Evolutionary conservation across 352 stramenopile species (phyloP).

Genomic region (Thalassiosira hispida): DNA sequence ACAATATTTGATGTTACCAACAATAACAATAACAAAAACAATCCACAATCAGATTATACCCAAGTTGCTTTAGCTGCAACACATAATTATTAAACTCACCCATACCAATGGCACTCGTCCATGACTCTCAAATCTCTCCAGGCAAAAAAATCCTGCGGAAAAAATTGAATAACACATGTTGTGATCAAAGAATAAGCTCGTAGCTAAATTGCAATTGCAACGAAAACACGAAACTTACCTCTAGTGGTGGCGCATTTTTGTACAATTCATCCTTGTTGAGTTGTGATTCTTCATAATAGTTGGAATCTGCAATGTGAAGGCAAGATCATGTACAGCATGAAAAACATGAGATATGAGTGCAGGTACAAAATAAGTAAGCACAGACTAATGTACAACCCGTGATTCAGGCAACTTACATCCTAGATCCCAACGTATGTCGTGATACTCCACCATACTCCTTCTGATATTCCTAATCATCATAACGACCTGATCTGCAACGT

Average conservation of each 20-base stretch:
- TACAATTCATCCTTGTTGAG: too few relatives aligned
- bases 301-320: too few relatives aligned
- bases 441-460: constrained; percentile 47
- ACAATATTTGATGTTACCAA: too few relatives aligned
- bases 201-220: neutral
- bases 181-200: neutral
- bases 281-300: too few relatives aligned
- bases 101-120: constrained; percentile 60
- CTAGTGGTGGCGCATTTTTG: too few relatives aligned
- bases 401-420: constrained; percentile 8
- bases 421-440: constrained; percentile 65
- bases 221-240: too few relatives aligned
- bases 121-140: constrained; percentile 61
- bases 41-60: neutral
- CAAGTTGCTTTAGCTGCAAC: neutral
- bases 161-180: neutral
- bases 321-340: too few relatives aligned
- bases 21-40: neutral
- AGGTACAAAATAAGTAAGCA: neutral
- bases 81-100: constrained; percentile 14
- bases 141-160: constrained; percentile 29
- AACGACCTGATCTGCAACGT: constrained; percentile 54
- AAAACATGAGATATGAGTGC: neutral
- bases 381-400: too few relatives aligned
- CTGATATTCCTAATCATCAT: constrained; percentile 53